phyloP scores from a whole-genome alignment of 2,329 filamentous ascomycete genomes.

The Aspergillus eucalypticola region DNA sequence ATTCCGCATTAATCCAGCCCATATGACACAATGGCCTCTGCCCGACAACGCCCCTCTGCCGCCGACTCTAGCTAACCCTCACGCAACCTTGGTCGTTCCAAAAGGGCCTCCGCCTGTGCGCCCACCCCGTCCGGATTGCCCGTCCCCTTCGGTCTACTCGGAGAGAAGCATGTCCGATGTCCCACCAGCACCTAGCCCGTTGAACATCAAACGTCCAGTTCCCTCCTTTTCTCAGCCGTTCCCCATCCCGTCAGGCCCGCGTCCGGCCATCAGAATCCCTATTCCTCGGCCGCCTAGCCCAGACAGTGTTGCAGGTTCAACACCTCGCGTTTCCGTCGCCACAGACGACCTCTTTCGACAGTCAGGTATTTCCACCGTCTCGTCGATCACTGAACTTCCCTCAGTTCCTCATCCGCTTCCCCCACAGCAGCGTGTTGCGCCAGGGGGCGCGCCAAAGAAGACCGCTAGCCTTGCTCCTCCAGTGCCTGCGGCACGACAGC shows the following conservation, averaged over 20 bases:
- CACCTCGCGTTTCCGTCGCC: constrained; percentile 28
- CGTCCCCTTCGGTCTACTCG: constrained; percentile 41
- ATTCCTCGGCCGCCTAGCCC: constrained; percentile 19
- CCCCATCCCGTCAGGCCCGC: constrained; percentile 20
- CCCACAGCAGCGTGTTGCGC: constrained; percentile 18
- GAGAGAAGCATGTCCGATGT: constrained; percentile 29
- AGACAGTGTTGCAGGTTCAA: constrained; percentile 24
- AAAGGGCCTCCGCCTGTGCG: constrained; percentile 44
- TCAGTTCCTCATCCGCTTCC: constrained; percentile 22
- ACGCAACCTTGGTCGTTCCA: constrained; percentile 29
- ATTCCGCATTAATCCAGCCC: constrained; percentile 28
- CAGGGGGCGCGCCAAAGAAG: constrained; percentile 27
- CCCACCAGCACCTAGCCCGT: constrained; percentile 22
- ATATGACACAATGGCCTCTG: constrained; percentile 50
- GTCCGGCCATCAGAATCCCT: constrained; percentile 20
- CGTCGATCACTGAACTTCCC: constrained; percentile 32
- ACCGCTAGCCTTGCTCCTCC: constrained; percentile 33
- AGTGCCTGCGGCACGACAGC: constrained; percentile 40
- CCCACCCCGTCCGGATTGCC: constrained; percentile 43
- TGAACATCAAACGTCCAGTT: constrained; percentile 23
- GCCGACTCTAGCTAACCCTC: constrained; percentile 26
- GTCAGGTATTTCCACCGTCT: constrained; percentile 30
- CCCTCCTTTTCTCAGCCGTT: constrained; percentile 33
- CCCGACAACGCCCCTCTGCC: constrained; percentile 34
- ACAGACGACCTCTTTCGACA: constrained; percentile 33